Base-by-base conservation (phyloP, 2,329 filamentous ascomycete genomes). In the Fusarium tanahbumbuense region DNA sequence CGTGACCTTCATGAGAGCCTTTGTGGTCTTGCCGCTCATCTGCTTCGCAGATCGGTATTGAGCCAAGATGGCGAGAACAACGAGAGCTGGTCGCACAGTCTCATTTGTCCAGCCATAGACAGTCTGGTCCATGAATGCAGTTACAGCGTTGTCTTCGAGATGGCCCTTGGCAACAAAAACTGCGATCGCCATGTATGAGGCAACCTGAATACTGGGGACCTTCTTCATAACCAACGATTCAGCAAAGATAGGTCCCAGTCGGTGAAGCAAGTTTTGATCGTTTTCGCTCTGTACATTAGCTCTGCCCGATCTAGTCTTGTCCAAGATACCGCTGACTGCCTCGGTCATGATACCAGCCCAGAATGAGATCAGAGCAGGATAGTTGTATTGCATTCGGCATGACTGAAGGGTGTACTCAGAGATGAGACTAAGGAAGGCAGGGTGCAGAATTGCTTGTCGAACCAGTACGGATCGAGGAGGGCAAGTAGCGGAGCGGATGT, bases 271-370 rank as follows among this genome's bases (percentile, higher is more conserved):
- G 16, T 92, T 89, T 76, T 97, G 92, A 71, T 94, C 91, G 73
- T 93, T 92, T 75, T 96, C 91, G 72, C 88, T 87, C 79, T 97
- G 92, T 7, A 97, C 86, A 65, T 89, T 88, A 70, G 87, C 87
- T 70, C 93, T 87, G 56, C 94, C 94, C 3, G 93, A 94, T 71
- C 88, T 89, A 66, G 90, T 87, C 57, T 87, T 88, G 75, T 97
- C 93, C 61, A 98, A 82, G 84, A 96, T 93, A 30, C 90, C 91
- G 68, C 93, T 92, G 62, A 97, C 86, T 13, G 94, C 90, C 80
- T 99, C 94, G 0, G 93, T 93, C 78, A 92, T 91, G 54, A 98
- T 85, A 47, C 93, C 92, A 7, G 92, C 93, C 95, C 96, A 99
- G 78, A 99, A 98, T 0, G 93, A 91, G 57, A 97, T 82, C 63